Percentiles rank a stretch among this genome's conserved stretches.
phyloP scores from a whole-genome alignment of 2,329 filamentous ascomycete species.

The Trichoderma hamatum region DNA sequence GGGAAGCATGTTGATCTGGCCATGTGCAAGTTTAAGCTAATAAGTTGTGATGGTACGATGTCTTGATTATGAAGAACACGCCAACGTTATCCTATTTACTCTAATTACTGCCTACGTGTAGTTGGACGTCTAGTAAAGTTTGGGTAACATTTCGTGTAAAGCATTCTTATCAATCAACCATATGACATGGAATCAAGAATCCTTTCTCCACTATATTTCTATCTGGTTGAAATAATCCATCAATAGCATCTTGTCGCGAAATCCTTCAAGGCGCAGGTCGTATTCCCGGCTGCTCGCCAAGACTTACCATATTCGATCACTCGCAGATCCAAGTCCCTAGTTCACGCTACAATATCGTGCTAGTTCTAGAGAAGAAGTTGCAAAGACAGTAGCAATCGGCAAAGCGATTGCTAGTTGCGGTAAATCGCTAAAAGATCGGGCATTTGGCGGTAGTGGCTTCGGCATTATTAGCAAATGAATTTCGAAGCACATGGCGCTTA shows the following conservation, averaged over 20 bases:
- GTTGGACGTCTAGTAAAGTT: not conserved
- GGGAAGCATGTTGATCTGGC: not conserved
- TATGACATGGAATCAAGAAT: not conserved
- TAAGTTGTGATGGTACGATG: not conserved
- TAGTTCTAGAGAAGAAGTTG: constrained; percentile 7
- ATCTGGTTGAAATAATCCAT: not conserved
- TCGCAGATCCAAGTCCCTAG: not conserved
- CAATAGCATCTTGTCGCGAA: not conserved
- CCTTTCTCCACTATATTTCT: not conserved
- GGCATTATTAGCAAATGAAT: constrained; percentile 1
- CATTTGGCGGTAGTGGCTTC: not conserved
- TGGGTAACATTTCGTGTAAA: not conserved
- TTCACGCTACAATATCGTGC: not conserved
- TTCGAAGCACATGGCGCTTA: not conserved
- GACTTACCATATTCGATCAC: not conserved
- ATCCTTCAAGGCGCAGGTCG: not conserved
- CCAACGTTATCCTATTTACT: too few species aligned
- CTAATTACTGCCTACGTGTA: too few species aligned
- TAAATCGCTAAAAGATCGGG: constrained; percentile 8
- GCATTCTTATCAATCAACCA: not conserved
- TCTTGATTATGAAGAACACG: too few species aligned
- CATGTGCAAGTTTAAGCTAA: not conserved
- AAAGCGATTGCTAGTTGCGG: not conserved
- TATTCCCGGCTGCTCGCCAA: not conserved
- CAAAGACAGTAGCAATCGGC: not conserved